These are phyloP conservation scores for Aegilops speltoides DNA, from an alignment of 176 grass and related monocot genomes.

Conservation along the genomic window DNA sequence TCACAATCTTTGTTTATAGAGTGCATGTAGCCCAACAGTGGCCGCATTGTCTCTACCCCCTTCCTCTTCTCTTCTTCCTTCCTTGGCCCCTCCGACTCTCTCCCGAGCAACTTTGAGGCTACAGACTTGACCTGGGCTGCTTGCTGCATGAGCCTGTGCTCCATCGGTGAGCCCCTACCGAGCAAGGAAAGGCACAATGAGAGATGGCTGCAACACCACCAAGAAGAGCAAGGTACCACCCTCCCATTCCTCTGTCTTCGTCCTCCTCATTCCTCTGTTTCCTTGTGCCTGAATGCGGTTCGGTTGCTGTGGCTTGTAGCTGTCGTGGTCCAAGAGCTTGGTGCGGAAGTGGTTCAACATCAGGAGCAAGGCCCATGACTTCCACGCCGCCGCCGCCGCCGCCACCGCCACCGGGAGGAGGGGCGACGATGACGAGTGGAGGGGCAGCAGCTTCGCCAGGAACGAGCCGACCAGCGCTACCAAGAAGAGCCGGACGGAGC, in stretches of 20 bases:
- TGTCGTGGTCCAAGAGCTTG: constrained; percentile 89
- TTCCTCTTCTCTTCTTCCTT: background rate
- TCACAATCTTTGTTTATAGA: constrained; percentile 48
- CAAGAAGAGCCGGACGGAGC: constrained; percentile 80
- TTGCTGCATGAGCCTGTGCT: constrained; percentile 44
- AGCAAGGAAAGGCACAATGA: constrained; percentile 57
- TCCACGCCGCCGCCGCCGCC: constrained; percentile 77
- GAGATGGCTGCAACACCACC: constrained; percentile 60
- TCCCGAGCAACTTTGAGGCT: background rate
- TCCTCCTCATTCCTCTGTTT: background rate
- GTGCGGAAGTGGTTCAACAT: constrained; percentile 98
- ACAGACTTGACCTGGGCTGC: constrained; percentile 1
- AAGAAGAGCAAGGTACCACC: constrained; percentile 83
- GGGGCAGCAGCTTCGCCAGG: constrained; percentile 70
- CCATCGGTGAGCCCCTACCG: no score
- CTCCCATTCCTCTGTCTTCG: background rate
- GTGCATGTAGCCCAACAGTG: constrained; percentile 32
- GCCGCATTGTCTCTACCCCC: constrained; percentile 27
- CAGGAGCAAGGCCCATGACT: constrained; percentile 90
- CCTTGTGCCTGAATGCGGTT: no score
- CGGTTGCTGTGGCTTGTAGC: constrained; percentile 32
- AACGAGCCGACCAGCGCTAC: constrained; percentile 63
- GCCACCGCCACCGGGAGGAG: constrained; percentile 32
- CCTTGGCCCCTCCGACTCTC: constrained; percentile 28
- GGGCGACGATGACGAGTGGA: constrained; percentile 77